Conservation (phyloP, 2,329 filamentous ascomycete genomes). For the Paramyrothecium sp. region DNA sequence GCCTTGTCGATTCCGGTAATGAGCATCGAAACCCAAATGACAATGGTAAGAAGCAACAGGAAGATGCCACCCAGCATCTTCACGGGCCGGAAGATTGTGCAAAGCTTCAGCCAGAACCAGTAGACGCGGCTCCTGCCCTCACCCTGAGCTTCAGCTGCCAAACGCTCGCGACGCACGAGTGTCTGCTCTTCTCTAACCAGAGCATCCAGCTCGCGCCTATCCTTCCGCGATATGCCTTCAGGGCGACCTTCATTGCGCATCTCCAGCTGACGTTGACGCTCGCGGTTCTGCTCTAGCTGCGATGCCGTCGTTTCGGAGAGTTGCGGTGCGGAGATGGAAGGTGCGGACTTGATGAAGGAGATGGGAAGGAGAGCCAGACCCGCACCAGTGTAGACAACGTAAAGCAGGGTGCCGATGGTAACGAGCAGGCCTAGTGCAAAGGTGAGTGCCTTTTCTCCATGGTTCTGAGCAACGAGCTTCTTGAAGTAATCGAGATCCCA, state of each 20-base stretch:
- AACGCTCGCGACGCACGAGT: constrained; percentile 80
- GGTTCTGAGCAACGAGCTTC: constrained; percentile 71
- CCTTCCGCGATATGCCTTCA: constrained; percentile 76
- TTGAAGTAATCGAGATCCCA: constrained; percentile 92
- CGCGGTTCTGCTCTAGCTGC: constrained; percentile 82
- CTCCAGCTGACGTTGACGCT: constrained; percentile 89
- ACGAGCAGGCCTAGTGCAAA: constrained; percentile 89
- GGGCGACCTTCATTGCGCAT: constrained; percentile 75
- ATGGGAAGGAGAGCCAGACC: constrained; percentile 88
- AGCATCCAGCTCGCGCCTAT: constrained; percentile 83
- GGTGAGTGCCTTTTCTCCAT: constrained; percentile 87
- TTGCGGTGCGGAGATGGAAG: constrained; percentile 78
- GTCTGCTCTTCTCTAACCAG: constrained; percentile 90
- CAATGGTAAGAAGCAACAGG: constrained; percentile 68
- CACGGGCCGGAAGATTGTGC: constrained; percentile 80
- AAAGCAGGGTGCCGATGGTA: constrained; percentile 81
- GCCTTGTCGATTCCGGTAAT: constrained; percentile 96
- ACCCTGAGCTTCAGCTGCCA: constrained; percentile 79
- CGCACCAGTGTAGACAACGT: constrained; percentile 83
- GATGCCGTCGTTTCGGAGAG: constrained; percentile 74
- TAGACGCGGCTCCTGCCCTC: constrained; percentile 75
- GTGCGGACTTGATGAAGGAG: constrained; percentile 87
- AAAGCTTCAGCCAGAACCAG: constrained; percentile 74
- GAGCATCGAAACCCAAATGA: constrained; percentile 89
- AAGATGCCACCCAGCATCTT: constrained; percentile 84